Base-by-base conservation (phyloP, 306 rosid species). In the cucumber (Cucumis sativus) region DNA sequence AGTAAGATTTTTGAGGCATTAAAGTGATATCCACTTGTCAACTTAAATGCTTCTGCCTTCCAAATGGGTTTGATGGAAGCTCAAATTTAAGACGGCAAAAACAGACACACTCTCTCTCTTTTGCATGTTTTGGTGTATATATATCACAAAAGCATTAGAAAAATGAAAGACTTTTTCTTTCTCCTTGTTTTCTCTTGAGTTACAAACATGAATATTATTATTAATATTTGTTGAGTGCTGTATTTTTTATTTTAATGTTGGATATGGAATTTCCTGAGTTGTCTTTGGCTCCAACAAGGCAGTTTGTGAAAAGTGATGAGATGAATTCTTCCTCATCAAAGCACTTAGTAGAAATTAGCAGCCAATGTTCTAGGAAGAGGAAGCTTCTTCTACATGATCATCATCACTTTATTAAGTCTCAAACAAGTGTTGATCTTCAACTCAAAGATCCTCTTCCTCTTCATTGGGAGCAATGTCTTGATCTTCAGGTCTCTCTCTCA, bases 381-480 rank as follows among this genome's bases (percentile, higher is more conserved):
- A 85, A 83, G 86, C 76, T 78, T 76, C 82, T 80, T 63, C 10
- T 14, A 1, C 52, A 74, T 11, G 75, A 82, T 54, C 77, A 78
- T 23, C 83, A 79, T 21, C 81, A 39, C 61, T 15, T 9, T 30
- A 43, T 78, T 12, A 49, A 68, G 54, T 61, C 65, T 59, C 74
- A 75, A 13, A 39, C 71, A 41, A 61, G 79, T 30, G 80, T 83
- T 77, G 89, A 86, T 81, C 89, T 81, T 79, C 89, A 86, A 8
- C 83, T 79, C 8, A 84, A 77, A 67, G 80, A 81, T 37, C 87
- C 89, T 10, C 77, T 86, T 1, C 89, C 89, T 37, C 67, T 84
- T 71, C 84, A 84, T 80, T 86, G 89, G 89, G 89, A 84, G 59
- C 89, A 86, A 61, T 86, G 89, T 82, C 89, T 84, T 79, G 89